These are phyloP conservation scores for Petunia hybrid DNA, from an alignment of 305 asterid genomes.

Conservation along the genomic window DNA sequence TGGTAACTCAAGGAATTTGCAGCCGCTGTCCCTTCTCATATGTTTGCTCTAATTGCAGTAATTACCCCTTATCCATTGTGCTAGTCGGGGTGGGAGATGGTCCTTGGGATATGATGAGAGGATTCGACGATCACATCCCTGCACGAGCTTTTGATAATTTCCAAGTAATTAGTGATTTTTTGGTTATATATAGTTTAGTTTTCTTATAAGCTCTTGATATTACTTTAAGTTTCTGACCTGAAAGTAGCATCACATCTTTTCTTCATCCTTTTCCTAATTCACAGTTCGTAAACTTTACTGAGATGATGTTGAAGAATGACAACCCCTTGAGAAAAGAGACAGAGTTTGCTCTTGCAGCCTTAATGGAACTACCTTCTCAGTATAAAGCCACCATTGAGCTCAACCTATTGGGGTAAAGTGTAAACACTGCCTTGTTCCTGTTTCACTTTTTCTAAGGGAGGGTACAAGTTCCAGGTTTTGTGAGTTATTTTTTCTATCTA, in stretches of 20 bases:
- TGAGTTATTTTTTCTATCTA: neutral
- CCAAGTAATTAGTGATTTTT: slow-evolving; percentile 43
- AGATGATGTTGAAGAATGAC: slow-evolving; percentile 60
- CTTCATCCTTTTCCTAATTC: neutral
- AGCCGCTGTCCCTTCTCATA: neutral
- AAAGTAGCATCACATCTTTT: neutral
- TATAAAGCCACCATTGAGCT: slow-evolving; percentile 63
- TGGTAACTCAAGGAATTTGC: neutral
- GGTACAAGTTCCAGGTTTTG: neutral
- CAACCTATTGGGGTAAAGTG: slow-evolving; percentile 52
- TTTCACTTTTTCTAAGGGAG: neutral
- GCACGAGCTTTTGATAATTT: slow-evolving; percentile 62
- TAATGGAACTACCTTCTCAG: slow-evolving; percentile 66
- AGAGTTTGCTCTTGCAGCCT: slow-evolving; percentile 53
- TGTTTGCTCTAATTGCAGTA: slow-evolving; percentile 39
- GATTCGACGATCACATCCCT: slow-evolving; percentile 53
- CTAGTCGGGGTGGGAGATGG: slow-evolving; percentile 42
- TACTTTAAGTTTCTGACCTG: neutral
- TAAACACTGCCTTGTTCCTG: neutral
- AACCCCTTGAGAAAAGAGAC: slow-evolving; percentile 51
- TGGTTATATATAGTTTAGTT: neutral
- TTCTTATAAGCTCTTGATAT: neutral
- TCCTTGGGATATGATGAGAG: slow-evolving; percentile 35
- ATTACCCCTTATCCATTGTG: slow-evolving; percentile 43
- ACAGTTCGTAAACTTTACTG: slow-evolving; percentile 71